Evolutionary conservation across 305 asterid species (phyloP), one percentile per base, ranked within the genome.

Genomic region (Plantago rigida): DNA sequence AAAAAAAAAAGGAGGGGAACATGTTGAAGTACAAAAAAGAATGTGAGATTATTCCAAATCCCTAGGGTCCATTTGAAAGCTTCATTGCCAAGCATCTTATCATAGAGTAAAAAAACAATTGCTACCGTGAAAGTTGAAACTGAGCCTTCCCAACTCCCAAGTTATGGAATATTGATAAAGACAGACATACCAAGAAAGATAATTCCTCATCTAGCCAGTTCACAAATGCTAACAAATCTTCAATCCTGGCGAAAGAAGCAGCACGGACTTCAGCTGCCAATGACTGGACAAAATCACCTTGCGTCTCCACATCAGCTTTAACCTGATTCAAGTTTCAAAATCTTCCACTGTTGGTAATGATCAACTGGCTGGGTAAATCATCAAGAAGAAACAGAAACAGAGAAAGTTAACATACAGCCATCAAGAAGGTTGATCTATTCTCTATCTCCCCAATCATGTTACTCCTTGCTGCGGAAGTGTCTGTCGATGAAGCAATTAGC

Each of bases 391-490:
- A 19, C 3, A 58, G 61, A 63, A 60, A 14, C n/a, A 47, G 36
- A 52, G 19, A 57, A 45, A 5, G 12, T 74, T 13, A 75, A 77
- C 95, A 59, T 83, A 92, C 99, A 63, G 99, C 96, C 76, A 93
- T 60, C 13, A 85, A 80, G 87, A 89, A 93, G 11, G 99, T 72
- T 44, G 99, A 93, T 83, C 78, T 81, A 76, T 93, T 87, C 72
- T 75, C 97, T 64, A 93, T 89, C 89, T 93, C 97, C 73, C 99
- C 99, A 63, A 89, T 93, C 97, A 93, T 85, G 77, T 87, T 85
- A 73, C 83, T 93, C 73, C 96, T 84, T 50, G 96, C 97, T 65
- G 82, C 94, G 1, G 86, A 75, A 42, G 87, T 59, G 67, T 75
- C 87, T 13, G 91, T 78, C 36, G 85, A 51, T 14, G 94, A 60